phyloP scores from a whole-genome alignment of 371 early-diverging fungal genomes.

The Capillidium rhysosporum region DNA sequence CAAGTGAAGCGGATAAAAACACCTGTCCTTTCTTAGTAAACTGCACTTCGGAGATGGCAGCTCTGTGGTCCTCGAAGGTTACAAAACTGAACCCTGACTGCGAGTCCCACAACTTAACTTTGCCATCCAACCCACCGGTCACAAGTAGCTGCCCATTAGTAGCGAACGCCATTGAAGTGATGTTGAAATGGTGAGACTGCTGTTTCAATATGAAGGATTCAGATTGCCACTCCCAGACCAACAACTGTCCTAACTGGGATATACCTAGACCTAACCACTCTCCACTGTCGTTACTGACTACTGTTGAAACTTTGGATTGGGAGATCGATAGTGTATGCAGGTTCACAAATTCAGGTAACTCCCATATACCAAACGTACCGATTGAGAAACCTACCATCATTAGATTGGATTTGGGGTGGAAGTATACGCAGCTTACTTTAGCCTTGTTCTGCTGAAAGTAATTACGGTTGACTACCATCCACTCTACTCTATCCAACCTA shows the following conservation, averaged over 20 bases:
- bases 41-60: conserved; percentile 61
- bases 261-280: conserved; percentile 97
- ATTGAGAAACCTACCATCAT: conserved; percentile 75
- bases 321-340: conserved; percentile 84
- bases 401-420: conserved; percentile 47
- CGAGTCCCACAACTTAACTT: conserved; percentile 95
- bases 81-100: conserved; percentile 91
- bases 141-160: conserved; percentile 87
- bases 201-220: conserved; percentile 95
- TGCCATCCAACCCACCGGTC: conserved; percentile 93
- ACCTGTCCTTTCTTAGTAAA: conserved; percentile 85
- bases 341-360: conserved; percentile 72
- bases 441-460: conserved; percentile 47
- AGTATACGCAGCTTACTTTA: conserved; percentile 63
- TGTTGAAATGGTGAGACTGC: conserved; percentile 91
- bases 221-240: conserved; percentile 99
- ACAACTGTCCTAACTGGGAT: conserved; percentile 75
- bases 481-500: conserved; percentile 16
- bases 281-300: conserved; percentile 71
- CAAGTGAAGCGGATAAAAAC: conserved; percentile 81
- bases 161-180: conserved; percentile 74
- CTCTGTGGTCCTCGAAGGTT: conserved; percentile 85
- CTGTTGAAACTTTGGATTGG: conserved; percentile 73
- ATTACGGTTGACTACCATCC: conserved; percentile 43
- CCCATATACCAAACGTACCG: conserved; percentile 94